These are phyloP conservation scores for Fagus crenata DNA, from an alignment of 306 rosid species.

Conservation along the genomic window DNA sequence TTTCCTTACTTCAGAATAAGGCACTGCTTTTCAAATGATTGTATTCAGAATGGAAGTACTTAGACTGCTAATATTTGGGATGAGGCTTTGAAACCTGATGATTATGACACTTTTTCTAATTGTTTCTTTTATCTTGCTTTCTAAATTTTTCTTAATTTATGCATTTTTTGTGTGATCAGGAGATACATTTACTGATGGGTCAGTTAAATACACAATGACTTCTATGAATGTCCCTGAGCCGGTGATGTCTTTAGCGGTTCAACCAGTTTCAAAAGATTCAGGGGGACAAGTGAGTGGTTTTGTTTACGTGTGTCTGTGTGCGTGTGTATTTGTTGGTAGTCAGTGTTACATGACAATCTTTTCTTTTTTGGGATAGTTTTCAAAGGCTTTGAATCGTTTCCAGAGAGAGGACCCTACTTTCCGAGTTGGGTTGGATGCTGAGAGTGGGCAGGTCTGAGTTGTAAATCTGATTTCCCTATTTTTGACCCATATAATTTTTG, in stretches of 20 bases:
- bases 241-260: constrained; percentile 98
- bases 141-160: constrained; percentile 7
- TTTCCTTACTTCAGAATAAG: neutral
- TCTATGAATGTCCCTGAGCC: constrained; percentile 99
- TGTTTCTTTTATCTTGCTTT: constrained; percentile 9
- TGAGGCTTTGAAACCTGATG: constrained; percentile 9
- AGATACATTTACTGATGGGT: constrained; percentile 95
- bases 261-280: constrained; percentile 95
- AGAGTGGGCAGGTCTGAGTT: constrained; percentile 88
- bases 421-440: constrained; percentile 96
- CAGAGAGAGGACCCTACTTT: constrained; percentile 98
- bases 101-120: constrained; percentile 16
- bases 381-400: constrained; percentile 96
- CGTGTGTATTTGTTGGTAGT: neutral
- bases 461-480: neutral
- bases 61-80: neutral
- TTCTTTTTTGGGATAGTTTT: constrained; percentile 55
- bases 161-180: constrained; percentile 54
- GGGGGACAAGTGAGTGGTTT: constrained; percentile 86
- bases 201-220: constrained; percentile 91
- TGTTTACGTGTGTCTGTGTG: constrained; percentile 22
- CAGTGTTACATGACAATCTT: constrained; percentile 19
- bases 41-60: neutral
- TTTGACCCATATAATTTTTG: neutral
- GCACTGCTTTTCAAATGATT: neutral